Base-by-base conservation (phyloP, 345 rosid species). In the Gossypium bickii region DNA sequence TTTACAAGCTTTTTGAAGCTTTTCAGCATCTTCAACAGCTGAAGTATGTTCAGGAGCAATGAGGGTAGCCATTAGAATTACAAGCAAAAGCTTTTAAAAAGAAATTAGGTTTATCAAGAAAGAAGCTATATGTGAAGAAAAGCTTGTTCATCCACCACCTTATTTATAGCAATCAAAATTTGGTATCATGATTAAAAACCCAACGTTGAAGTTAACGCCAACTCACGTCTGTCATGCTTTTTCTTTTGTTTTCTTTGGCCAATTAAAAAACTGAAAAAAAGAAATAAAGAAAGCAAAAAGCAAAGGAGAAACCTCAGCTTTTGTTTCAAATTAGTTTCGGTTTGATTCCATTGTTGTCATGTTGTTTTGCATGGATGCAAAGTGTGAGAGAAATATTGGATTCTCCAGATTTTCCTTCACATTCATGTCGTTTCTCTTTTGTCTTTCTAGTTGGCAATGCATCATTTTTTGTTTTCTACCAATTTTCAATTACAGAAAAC, bases 1-100 rank as follows among this genome's bases (percentile, higher is more conserved):
- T 80, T 82, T 52, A 48, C 73, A 82, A 52, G 87, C 83, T 75
- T 83, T 82, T 9, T 57, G 38, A 52, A 85, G 83, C 45, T 74
- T 56, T 67, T 82, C 81, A 3, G 88, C 90, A 74, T 87, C 90
- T 17, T 78, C 83, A 67, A 70, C 76, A 11, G 57, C 68, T 67
- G 85, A 80, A 51, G 78, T 11, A 41, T 85, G 65, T 9, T 75
- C 74, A 60, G 83, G 86, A 74, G 76, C 77, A 74, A 79, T 78
- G 13, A 86, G 49, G 67, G 83, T 62, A 24, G 87, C 82, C 86
- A 86, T 86, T 74, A 29, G 13, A 13, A 60, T 7, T 20, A n/a
- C 3, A 18, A 55, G 24, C 25, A 17, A 55, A 55, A 13, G 41
- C 65, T 10, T 47, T 34, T 34, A 56, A 56, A 57, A 7, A 10